Base-by-base conservation (phyloP, 2,329 filamentous ascomycete genomes). In the Aspergillus unguis region DNA sequence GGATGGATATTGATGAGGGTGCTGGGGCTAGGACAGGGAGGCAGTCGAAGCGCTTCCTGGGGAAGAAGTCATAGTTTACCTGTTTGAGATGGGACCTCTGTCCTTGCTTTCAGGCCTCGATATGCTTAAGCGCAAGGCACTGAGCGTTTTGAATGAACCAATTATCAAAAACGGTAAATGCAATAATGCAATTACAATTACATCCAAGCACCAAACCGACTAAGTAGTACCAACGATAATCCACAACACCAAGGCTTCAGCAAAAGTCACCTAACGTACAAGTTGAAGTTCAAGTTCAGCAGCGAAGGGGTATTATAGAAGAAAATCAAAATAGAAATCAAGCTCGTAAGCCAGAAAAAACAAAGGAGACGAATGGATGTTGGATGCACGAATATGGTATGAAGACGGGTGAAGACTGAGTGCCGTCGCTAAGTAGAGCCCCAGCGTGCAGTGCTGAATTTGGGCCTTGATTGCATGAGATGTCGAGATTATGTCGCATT, bases 1-100 rank as follows among this genome's bases (percentile, higher is more conserved):
- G 65, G 26, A 75, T 74, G 72, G 73, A 71, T 62, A 69, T 71
- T 48, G 72, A 75, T 54, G 69, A 72, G 50, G 64, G 63, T 1
- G 51, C 62, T 35, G 70, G 62, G 41, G 62, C 58, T 40, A 58
- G 65, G 46, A 51, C 53, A 33, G 62, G 42, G 17, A 65, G 67
- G 52, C 67, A 68, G 57, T 65, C 62, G 3, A 74, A 74, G 54
- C 62, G 71, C 41, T 56, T 73, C 43, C 58, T 73, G 29, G 69
- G 70, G 28, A 68, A 66, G 54, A 71, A 70, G 49, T 57, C 58
- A 42, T 71, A 57, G 62, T 23, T 33, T 29, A 31, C 5, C 17
- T 17, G 17, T 17, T 17, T 17, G 17, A 17, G 17, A 17, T 17
- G 17, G 17, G 17, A 17, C 17, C 17, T 17, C 17, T 17, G 17